A percentile compares a stretch with the other conserved stretches of the same genome.
Evolutionary conservation across 2,329 filamentous ascomycete genomes (phyloP).

Genomic region (Colletotrichum paranaense): DNA sequence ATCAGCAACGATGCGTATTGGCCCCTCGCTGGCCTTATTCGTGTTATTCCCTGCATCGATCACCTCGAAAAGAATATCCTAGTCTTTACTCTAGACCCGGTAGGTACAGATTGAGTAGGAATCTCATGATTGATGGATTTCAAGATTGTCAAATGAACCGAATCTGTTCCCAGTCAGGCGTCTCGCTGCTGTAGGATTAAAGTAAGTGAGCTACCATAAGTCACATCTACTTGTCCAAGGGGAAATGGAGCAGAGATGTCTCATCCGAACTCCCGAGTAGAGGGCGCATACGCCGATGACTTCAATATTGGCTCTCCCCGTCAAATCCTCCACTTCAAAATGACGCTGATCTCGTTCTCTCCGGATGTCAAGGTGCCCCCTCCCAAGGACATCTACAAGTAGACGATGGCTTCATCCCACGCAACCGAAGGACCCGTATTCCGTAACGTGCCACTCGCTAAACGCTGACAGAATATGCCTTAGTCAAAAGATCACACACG

Average conservation of each 20-base stretch:
- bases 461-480: constrained; percentile 6
- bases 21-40: neutral
- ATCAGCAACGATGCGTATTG: neutral
- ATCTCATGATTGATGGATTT: neutral
- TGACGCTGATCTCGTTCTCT: constrained; percentile 5
- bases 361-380: neutral
- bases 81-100: neutral
- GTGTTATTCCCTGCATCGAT: constrained; percentile 22
- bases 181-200: neutral
- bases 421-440: no score
- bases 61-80: neutral
- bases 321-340: constrained; percentile 4
- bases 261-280: no score
- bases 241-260: no score
- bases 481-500: constrained; percentile 4
- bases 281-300: neutral
- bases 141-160: neutral
- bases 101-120: neutral
- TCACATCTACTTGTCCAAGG: no score
- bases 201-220: no score
- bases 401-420: constrained; percentile 5
- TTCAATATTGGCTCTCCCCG: neutral
- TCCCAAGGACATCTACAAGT: neutral
- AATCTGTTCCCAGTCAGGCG: neutral
- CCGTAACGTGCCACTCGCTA: constrained; percentile 13